Conservation (phyloP, 1,284 basidiomycete species). For the Austroboletus niveus region DNA sequence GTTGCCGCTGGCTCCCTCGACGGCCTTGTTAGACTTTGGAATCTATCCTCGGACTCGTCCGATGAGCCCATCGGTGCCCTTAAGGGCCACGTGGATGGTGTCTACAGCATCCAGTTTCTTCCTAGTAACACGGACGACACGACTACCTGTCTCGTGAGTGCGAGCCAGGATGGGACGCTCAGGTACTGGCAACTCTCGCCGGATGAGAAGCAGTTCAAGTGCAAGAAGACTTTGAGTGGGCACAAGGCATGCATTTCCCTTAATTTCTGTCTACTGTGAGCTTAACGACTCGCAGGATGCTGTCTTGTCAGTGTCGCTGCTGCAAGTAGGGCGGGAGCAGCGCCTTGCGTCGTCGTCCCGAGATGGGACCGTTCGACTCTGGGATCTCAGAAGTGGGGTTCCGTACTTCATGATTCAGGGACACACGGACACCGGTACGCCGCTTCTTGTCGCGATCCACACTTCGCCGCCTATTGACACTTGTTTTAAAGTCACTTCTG, state of each 20-base stretch:
- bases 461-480: slow-evolving; percentile 9
- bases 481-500: slow-evolving; percentile 68
- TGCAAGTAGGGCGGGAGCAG: slow-evolving; percentile 35
- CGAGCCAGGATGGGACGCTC: slow-evolving; percentile 29
- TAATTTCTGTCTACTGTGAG: background rate
- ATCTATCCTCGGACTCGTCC: slow-evolving; percentile 18
- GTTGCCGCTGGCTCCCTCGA: slow-evolving; percentile 36
- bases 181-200: slow-evolving; percentile 31
- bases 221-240: slow-evolving; percentile 30
- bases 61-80: slow-evolving; percentile 23
- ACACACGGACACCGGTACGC: slow-evolving; percentile 34
- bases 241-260: slow-evolving; percentile 21
- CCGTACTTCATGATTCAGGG: slow-evolving; percentile 37
- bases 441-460: slow-evolving; percentile 23
- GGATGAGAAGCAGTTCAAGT: slow-evolving; percentile 24
- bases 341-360: slow-evolving; percentile 35
- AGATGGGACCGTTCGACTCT: slow-evolving; percentile 33
- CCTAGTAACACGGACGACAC: slow-evolving; percentile 7
- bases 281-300: slow-evolving; percentile 25
- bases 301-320: slow-evolving; percentile 28
- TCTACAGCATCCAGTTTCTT: slow-evolving; percentile 33
- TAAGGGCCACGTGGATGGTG: slow-evolving; percentile 29
- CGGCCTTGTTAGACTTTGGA: slow-evolving; percentile 30
- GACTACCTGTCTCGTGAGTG: slow-evolving; percentile 27
- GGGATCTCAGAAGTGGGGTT: slow-evolving; percentile 31